Percentiles rank a stretch among this genome's conserved stretches.
These are phyloP conservation scores for Scenedesmus sp. DNA, from an alignment of 163 green algal genomes.

Conservation along the genomic window DNA sequence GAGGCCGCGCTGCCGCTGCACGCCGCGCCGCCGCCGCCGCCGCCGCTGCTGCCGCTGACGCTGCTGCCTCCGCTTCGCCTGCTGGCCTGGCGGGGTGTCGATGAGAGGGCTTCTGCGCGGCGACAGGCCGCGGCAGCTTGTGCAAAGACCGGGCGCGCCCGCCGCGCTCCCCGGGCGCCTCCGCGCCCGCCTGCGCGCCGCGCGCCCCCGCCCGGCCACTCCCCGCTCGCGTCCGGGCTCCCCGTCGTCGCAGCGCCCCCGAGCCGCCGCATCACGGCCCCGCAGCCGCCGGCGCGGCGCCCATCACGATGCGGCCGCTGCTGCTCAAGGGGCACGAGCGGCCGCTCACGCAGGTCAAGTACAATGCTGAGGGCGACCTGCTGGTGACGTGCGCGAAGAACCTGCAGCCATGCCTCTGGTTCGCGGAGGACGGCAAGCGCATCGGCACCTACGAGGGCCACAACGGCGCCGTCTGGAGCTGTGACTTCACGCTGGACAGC, in stretches of 20 bases:
- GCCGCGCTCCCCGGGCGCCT: too few species aligned
- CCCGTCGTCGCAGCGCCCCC: neutral
- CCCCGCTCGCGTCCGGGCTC: too few species aligned
- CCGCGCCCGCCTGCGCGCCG: too few species aligned
- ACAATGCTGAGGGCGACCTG: conserved; percentile 95
- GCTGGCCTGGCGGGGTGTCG: too few species aligned
- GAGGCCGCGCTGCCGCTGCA: conserved; percentile 20
- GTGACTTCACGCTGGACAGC: conserved; percentile 92
- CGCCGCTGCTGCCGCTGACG: neutral
- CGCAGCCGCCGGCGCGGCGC: too few species aligned
- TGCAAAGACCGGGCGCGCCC: too few species aligned
- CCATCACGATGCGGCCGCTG: conserved; percentile 24
- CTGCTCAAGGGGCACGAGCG: conserved; percentile 90
- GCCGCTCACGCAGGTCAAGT: conserved; percentile 95
- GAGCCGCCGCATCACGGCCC: too few species aligned
- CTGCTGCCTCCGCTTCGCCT: too few species aligned
- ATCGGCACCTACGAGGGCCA: conserved; percentile 97
- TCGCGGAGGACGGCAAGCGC: conserved; percentile 87
- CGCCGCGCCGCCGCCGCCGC: neutral
- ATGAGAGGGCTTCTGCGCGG: neutral
- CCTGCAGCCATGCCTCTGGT: conserved; percentile 60
- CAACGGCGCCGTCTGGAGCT: conserved; percentile 95
- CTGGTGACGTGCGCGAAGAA: conserved; percentile 93
- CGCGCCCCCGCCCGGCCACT: too few species aligned
- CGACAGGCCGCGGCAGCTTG: neutral